phyloP scores from a whole-genome alignment of 768 basidiomycete species.

The Mycena epipterygia region DNA sequence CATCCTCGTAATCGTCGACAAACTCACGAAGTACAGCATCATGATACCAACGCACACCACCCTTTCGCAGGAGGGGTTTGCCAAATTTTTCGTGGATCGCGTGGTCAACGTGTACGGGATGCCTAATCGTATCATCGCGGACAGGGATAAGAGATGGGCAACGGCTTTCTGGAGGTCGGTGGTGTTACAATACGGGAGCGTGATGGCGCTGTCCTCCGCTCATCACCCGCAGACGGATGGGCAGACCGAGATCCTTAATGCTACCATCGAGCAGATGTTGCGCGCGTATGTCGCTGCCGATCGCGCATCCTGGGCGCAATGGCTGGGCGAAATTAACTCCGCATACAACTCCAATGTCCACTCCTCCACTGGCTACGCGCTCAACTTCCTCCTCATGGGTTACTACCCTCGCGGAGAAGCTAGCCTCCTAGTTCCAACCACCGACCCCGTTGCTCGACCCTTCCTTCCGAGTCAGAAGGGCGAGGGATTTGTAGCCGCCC shows the following conservation, averaged over 20 bases:
- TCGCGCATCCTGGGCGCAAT: too few species aligned
- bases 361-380: conserved; percentile 41
- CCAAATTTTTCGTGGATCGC: conserved; percentile 7
- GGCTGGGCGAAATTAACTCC: conserved; percentile 42
- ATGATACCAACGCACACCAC: too few species aligned
- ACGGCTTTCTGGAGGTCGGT: conserved; percentile 34
- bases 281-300: too few species aligned
- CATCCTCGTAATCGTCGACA: conserved; percentile 44
- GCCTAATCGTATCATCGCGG: conserved; percentile 12
- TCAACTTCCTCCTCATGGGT: conserved; percentile 46
- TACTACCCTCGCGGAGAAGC: conserved; percentile 5
- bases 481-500: neutral
- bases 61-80: conserved; percentile 13
- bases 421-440: neutral
- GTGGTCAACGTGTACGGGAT: too few species aligned
- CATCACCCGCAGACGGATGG: conserved; percentile 57
- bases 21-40: conserved; percentile 46
- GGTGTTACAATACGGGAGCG: neutral
- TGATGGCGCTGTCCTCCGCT: conserved; percentile 39
- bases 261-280: too few species aligned
- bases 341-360: conserved; percentile 48
- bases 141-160: conserved; percentile 26
- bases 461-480: conserved; percentile 23
- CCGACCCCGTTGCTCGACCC: neutral
- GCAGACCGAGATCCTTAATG: too few species aligned